Percentiles rank a stretch among this genome's conserved stretches.
phyloP scores from a whole-genome alignment of 306 rosid species.

The Fagus sylvatica region DNA sequence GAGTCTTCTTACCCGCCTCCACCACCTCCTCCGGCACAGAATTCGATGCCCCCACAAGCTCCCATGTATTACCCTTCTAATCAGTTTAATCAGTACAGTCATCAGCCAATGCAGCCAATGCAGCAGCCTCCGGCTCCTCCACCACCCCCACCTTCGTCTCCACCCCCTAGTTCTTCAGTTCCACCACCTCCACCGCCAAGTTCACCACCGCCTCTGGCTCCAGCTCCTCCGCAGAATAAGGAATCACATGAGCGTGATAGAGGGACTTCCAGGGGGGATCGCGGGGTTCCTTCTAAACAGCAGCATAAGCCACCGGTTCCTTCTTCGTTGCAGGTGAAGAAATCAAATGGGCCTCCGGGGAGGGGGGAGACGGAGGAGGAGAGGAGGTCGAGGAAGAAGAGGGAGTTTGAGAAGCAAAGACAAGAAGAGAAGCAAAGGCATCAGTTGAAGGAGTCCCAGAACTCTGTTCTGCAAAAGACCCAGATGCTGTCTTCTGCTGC shows the following conservation, averaged over 20 bases:
- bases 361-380: constrained; percentile 88
- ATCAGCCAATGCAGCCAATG: constrained; percentile 45
- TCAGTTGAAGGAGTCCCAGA: constrained; percentile 83
- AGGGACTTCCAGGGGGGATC: constrained; percentile 56
- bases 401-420: constrained; percentile 81
- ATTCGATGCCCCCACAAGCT: constrained; percentile 41
- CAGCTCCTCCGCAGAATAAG: constrained; percentile 37
- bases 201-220: constrained; percentile 66
- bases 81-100: constrained; percentile 47
- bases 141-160: constrained; percentile 66
- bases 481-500: constrained; percentile 74
- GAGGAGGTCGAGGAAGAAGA: constrained; percentile 73
- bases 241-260: constrained; percentile 46
- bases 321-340: constrained; percentile 40
- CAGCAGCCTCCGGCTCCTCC: constrained; percentile 52
- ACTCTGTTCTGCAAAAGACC: constrained; percentile 66
- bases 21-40: constrained; percentile 60
- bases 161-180: constrained; percentile 58
- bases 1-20: constrained; percentile 76
- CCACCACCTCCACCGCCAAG: constrained; percentile 78
- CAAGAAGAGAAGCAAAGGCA: constrained; percentile 92
- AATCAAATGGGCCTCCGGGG: constrained; percentile 51
- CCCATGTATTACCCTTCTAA: constrained; percentile 64
- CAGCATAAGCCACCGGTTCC: constrained; percentile 65
- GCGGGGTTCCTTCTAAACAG: constrained; percentile 48